Evolutionary conservation across 805 yeast genomes (phyloP).

Genomic region (Millerozyma acaciae): DNA sequence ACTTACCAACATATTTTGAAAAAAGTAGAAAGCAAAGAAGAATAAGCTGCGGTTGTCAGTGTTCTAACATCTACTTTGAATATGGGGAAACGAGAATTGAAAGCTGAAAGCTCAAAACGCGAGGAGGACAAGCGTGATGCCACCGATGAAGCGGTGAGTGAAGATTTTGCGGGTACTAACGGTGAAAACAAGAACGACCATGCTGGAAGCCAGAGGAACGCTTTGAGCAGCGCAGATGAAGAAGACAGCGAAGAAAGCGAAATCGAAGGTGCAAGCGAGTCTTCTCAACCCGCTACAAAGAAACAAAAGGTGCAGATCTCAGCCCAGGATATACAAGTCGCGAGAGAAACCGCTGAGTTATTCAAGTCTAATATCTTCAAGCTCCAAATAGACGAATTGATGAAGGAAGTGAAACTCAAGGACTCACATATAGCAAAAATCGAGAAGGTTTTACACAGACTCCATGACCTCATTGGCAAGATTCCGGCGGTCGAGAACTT

Average conservation of each 20-base stretch:
- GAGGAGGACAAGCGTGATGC: conserved; percentile 2
- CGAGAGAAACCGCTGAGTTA: conserved; percentile 89
- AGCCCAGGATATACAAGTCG: conserved; percentile 84
- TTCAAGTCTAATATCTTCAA: conserved; percentile 95
- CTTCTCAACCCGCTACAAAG: conserved; percentile 23
- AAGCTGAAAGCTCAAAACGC: conserved; percentile 7
- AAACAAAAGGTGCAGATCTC: conserved; percentile 42
- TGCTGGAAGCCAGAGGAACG: background rate
- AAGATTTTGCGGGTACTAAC: too few relatives aligned
- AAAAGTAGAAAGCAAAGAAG: too few relatives aligned
- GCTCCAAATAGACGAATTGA: conserved; percentile 86
- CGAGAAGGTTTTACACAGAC: conserved; percentile 71
- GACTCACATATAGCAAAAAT: conserved; percentile 61
- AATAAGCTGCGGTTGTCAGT: too few relatives aligned
- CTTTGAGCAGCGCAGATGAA: conserved; percentile 13
- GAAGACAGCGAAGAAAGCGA: conserved; percentile 9
- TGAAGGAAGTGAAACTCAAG: conserved; percentile 74
- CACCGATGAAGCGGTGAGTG: conserved; percentile 24
- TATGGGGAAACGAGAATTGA: conserved; percentile 26
- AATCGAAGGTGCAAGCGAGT: conserved; percentile 4
- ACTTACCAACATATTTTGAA: too few relatives aligned
- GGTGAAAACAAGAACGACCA: conserved; percentile 2
- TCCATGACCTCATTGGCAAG: conserved; percentile 63
- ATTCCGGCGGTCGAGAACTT: conserved; percentile 55
- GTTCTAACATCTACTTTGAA: too few relatives aligned